phyloP scores from a whole-genome alignment of 257 asterid genomes.

The Lycium barbarum region DNA sequence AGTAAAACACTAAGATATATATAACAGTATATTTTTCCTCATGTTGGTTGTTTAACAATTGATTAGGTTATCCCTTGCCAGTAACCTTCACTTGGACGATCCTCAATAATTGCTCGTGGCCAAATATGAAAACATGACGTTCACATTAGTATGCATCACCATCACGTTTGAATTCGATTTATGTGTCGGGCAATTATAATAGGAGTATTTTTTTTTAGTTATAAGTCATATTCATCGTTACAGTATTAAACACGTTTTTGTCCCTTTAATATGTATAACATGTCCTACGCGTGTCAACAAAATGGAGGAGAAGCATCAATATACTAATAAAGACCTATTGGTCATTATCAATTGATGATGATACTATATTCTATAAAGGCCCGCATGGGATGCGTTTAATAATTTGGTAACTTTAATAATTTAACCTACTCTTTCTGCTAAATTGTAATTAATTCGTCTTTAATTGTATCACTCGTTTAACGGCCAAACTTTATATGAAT shows the following conservation, averaged over 20 bases:
- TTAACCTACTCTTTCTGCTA: not conserved
- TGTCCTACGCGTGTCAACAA: not conserved
- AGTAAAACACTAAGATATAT: not conserved
- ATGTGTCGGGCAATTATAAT: not conserved
- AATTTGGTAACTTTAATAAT: too few relatives aligned
- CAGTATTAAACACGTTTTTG: not conserved
- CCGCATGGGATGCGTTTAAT: not conserved
- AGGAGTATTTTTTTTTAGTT: not conserved
- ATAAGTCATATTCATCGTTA: not conserved
- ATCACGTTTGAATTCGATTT: slow-evolving; percentile 5
- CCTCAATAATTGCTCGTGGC: not conserved
- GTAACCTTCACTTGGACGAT: not conserved
- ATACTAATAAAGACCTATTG: not conserved
- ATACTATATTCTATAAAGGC: not conserved
- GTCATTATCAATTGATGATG: not conserved
- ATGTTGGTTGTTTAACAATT: not conserved
- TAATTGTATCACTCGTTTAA: not conserved
- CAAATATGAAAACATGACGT: not conserved
- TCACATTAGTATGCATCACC: not conserved
- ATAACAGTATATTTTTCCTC: not conserved
- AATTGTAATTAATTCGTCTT: not conserved
- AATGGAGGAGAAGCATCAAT: not conserved
- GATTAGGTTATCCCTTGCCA: not conserved
- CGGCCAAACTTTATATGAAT: not conserved
- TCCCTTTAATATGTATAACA: not conserved